These are phyloP conservation scores for Colletotrichum tamarilloi DNA, from an alignment of 2,329 filamentous ascomycete species.

Conservation along the genomic window DNA sequence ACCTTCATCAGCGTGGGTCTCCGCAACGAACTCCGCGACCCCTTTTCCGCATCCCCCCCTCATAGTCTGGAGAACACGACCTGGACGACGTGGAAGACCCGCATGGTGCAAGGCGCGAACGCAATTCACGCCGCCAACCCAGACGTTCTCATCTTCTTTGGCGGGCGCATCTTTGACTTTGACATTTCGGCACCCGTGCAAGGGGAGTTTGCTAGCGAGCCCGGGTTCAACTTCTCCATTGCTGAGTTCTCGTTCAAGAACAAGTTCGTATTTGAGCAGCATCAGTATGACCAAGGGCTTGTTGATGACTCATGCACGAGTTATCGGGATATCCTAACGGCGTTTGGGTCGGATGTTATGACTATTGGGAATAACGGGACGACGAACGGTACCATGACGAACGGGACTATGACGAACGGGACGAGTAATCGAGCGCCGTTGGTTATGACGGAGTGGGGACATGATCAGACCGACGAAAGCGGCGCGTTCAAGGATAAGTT, in stretches of 20 bases:
- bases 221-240: slow-evolving; percentile 42
- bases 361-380: neutral
- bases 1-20: slow-evolving; percentile 54
- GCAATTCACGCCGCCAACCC: slow-evolving; percentile 57
- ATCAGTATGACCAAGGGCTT: slow-evolving; percentile 46
- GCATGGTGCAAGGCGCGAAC: slow-evolving; percentile 53
- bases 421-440: slow-evolving; percentile 14
- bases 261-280: slow-evolving; percentile 57
- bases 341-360: neutral
- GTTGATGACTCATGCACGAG: slow-evolving; percentile 1
- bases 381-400: too few species aligned
- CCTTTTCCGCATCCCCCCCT: slow-evolving; percentile 58
- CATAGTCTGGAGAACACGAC: slow-evolving; percentile 54
- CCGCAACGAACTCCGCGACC: slow-evolving; percentile 52
- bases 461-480: slow-evolving; percentile 17
- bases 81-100: slow-evolving; percentile 59
- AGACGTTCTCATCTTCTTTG: slow-evolving; percentile 58
- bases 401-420: neutral
- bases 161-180: slow-evolving; percentile 42
- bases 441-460: slow-evolving; percentile 31
- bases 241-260: slow-evolving; percentile 49
- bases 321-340: neutral
- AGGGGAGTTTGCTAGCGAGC: slow-evolving; percentile 12
- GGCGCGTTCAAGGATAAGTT: slow-evolving; percentile 47
- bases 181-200: slow-evolving; percentile 45